phyloP scores from a whole-genome alignment of 116 monocot genomes.

The Posidonia oceanica region DNA sequence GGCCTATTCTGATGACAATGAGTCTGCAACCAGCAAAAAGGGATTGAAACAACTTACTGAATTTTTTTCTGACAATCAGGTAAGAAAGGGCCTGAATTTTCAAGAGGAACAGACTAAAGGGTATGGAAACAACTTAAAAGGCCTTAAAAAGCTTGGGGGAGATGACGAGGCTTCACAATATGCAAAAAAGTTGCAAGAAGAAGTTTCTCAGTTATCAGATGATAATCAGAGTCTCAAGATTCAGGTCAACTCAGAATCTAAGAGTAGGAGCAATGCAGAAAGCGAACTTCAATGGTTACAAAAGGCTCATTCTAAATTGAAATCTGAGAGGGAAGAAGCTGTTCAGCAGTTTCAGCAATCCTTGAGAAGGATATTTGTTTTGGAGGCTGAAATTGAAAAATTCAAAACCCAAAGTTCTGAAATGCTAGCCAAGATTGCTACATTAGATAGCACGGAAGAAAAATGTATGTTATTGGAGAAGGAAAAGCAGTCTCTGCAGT shows the following conservation, averaged over 20 bases:
- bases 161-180: slow-evolving; percentile 5
- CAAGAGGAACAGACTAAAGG: slow-evolving; percentile 10
- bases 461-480: slow-evolving; percentile 24
- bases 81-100: slow-evolving; percentile 34
- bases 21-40: slow-evolving; percentile 9
- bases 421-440: slow-evolving; percentile 14
- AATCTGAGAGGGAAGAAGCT: slow-evolving; percentile 42
- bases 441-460: slow-evolving; percentile 19
- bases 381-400: slow-evolving; percentile 26
- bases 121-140: slow-evolving; percentile 3
- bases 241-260: slow-evolving; percentile 22
- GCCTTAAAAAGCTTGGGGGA: slow-evolving; percentile 8
- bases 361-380: slow-evolving; percentile 22
- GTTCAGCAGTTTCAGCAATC: slow-evolving; percentile 25
- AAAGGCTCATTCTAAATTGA: slow-evolving; percentile 17
- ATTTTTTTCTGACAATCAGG: slow-evolving; percentile 19
- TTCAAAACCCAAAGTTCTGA: slow-evolving; percentile 42
- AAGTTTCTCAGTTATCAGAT: slow-evolving; percentile 16
- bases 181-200: slow-evolving; percentile 3
- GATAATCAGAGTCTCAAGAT: slow-evolving; percentile 25
- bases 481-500: slow-evolving; percentile 21
- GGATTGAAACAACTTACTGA: slow-evolving; percentile 35
- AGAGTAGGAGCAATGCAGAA: slow-evolving; percentile 29
- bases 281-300: slow-evolving; percentile 23
- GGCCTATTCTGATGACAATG: slow-evolving; percentile 21